Conservation (phyloP, 1,139 yeast species). For the Diutina ranongensis region DNA sequence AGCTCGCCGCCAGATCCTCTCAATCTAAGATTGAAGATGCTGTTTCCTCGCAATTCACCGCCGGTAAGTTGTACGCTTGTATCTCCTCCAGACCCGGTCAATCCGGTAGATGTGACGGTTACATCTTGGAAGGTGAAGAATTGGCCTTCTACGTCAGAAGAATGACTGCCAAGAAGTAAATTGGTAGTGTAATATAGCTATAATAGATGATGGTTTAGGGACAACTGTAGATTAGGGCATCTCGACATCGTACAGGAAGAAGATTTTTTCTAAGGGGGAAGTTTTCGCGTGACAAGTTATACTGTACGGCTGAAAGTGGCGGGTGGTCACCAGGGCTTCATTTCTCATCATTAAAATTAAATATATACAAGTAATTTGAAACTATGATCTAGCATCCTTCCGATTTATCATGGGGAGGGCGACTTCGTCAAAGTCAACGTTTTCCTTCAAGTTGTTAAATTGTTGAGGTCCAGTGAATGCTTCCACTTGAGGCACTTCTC, state of each 20-base stretch:
- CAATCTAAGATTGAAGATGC: slow-evolving; percentile 78
- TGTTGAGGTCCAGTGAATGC: slow-evolving; percentile 16
- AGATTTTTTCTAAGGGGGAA: too few relatives aligned
- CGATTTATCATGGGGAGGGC: slow-evolving; percentile 13
- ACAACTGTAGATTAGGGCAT: background rate
- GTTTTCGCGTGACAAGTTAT: too few relatives aligned
- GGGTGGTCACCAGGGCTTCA: too few relatives aligned
- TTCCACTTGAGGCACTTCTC: slow-evolving; percentile 13
- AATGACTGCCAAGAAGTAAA: slow-evolving; percentile 97
- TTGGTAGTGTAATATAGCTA: slow-evolving; percentile 8
- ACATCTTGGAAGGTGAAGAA: slow-evolving; percentile 99
- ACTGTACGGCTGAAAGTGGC: too few relatives aligned
- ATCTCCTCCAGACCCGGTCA: slow-evolving; percentile 99
- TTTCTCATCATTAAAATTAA: background rate
- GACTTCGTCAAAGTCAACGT: slow-evolving; percentile 19
- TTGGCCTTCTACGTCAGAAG: slow-evolving; percentile 99
- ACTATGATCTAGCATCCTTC: background rate
- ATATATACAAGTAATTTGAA: background rate
- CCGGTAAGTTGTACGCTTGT: slow-evolving; percentile 98
- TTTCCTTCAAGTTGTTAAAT: slow-evolving; percentile 19
- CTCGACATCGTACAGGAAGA: too few relatives aligned
- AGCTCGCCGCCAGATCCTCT: slow-evolving; percentile 84
- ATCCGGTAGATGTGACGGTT: slow-evolving; percentile 99
- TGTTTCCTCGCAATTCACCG: slow-evolving; percentile 91
- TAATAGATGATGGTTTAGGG: slow-evolving; percentile 1